Conservation (phyloP, 176 grass and related monocot genomes). For the Coix lacrymajobi region DNA sequence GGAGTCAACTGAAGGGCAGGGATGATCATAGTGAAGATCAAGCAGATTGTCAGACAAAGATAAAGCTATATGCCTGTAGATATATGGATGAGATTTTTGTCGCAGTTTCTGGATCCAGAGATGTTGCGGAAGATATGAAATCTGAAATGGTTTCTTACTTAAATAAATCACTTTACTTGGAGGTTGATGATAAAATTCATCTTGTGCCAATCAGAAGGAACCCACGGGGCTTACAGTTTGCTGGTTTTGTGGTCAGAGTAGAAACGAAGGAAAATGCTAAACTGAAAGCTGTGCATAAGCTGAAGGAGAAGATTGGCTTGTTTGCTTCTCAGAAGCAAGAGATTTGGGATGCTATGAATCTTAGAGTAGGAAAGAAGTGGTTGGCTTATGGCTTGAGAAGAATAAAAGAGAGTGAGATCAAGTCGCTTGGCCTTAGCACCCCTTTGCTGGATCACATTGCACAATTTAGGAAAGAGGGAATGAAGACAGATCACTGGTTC, state of each 20-base stretch:
- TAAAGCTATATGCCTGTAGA: constrained; percentile 67
- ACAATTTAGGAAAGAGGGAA: constrained; percentile 86
- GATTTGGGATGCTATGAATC: constrained; percentile 82
- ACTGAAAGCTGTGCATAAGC: constrained; percentile 77
- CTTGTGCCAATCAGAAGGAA: constrained; percentile 45
- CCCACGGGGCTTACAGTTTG: constrained; percentile 62
- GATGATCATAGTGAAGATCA: constrained; percentile 23
- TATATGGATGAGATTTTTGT: constrained; percentile 97
- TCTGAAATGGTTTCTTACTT: constrained; percentile 65
- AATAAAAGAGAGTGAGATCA: constrained; percentile 95
- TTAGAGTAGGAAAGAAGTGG: constrained; percentile 95
- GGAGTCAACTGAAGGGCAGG: constrained; percentile 61
- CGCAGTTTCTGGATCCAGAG: constrained; percentile 67
- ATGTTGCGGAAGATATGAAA: constrained; percentile 55
- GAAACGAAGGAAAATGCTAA: constrained; percentile 47
- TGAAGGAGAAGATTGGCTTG: constrained; percentile 71
- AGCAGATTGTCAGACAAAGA: constrained; percentile 25
- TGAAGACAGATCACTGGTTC: constrained; percentile 97
- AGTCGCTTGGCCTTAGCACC: constrained; percentile 73
- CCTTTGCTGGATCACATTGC: constrained; percentile 81
- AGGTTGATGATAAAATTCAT: constrained; percentile 42
- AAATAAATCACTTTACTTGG: constrained; percentile 54
- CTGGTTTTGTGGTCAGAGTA: constrained; percentile 42
- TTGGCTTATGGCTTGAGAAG: constrained; percentile 83
- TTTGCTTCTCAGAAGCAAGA: constrained; percentile 92